Percentiles rank a stretch among this genome's conserved stretches.
These are phyloP conservation scores for Clathrospora elynae DNA, from an alignment of 2,329 filamentous ascomycete genomes.

Conservation along the genomic window DNA sequence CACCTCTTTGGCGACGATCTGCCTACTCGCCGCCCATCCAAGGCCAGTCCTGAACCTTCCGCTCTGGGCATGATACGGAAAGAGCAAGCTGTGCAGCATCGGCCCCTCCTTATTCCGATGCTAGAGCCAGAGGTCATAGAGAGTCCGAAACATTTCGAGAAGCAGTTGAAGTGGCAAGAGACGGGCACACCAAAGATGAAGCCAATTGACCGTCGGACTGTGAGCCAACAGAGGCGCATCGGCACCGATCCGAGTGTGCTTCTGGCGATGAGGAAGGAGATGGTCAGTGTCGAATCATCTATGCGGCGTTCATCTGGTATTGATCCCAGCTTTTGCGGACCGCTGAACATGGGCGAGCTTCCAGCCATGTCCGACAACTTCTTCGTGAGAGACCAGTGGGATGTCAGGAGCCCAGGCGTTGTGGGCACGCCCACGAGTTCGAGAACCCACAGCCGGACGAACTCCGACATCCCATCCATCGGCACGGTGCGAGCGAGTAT, in stretches of 20 bases:
- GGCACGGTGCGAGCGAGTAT: not conserved
- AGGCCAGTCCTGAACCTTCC: not conserved
- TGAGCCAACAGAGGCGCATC: not conserved
- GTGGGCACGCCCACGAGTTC: not conserved
- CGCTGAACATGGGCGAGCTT: slow-evolving; percentile 10
- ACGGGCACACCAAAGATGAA: not conserved
- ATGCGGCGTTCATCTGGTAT: slow-evolving; percentile 18
- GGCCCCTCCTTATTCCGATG: not conserved
- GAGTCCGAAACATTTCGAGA: not conserved
- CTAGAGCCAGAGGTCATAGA: not conserved
- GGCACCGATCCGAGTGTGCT: slow-evolving; percentile 6
- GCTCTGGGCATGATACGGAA: not conserved
- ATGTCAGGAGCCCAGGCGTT: not conserved
- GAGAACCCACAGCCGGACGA: not conserved
- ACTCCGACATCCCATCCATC: slow-evolving; percentile 6
- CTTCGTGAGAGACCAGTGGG: not conserved
- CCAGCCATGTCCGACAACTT: slow-evolving; percentile 3
- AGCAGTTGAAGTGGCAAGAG: slow-evolving; percentile 3
- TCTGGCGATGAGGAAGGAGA: slow-evolving; percentile 17
- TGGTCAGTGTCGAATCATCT: slow-evolving; percentile 7
- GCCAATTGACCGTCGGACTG: not conserved
- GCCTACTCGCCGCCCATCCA: not conserved
- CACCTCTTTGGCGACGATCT: not conserved
- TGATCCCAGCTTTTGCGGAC: slow-evolving; percentile 4
- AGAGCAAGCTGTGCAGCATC: not conserved